Base-by-base conservation (phyloP, 495 filamentous ascomycete genomes). In the Xylaria sp. region DNA sequence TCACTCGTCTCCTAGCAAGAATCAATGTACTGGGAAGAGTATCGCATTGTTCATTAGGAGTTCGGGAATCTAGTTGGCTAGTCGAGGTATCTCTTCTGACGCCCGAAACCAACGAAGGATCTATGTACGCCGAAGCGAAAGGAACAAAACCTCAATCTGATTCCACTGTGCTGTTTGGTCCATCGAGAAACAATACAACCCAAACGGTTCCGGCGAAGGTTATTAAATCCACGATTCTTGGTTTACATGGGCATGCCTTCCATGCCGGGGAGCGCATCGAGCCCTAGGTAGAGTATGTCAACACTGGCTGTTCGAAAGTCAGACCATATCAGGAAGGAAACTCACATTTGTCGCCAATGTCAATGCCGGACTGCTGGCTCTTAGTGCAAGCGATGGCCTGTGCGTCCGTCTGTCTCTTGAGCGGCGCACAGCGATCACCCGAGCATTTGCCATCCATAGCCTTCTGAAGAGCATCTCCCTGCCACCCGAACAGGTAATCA, bases 401-500 rank as follows among this genome's bases (percentile, higher is more conserved):
- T 53, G 74, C 73, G 61, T 77, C 73, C 21, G 76, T 71, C 70
- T 84, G 82, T 37, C 75, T 66, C 73, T 78, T 70, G 44, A 84
- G 74, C n/a, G 75, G 76, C 31, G 77, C 69, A 80, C 85, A 86
- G 21, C 75, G 72, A 62, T 79, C 77, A 52, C 80, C 80, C 12
- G 73, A 76, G 76, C 85, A 87, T 33, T 80, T 74, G 53, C 79
- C 81, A 66, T 87, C 82, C 76, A 87, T 80, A n/a, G 84, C 85
- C 8, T 76, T 74, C 78, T 84, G 84, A 4, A 87, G 77, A 0
- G 83, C 78, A 35, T 85, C 81, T 50, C 79, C 84, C 71, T 86
- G 80, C 84, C 85, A 87, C 17, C 85, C 84, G 74, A 86, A 87
- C 53, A 87, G 71, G 72, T 87, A 87, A 63, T 87, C 85, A 40